Base-by-base conservation (phyloP, 331 rosid genomes). In the Spiraea crenata region DNA sequence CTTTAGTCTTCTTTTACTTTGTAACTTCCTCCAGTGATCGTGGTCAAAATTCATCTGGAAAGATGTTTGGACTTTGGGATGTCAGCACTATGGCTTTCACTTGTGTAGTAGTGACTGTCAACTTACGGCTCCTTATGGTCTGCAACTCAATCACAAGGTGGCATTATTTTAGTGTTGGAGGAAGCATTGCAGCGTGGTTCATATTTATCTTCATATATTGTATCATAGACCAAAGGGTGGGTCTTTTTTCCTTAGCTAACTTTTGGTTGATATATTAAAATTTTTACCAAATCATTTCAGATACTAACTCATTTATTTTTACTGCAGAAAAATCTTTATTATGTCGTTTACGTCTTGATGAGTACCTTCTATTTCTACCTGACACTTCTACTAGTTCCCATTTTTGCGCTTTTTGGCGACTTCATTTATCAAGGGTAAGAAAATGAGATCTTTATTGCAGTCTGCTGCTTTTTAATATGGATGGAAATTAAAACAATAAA, bases 121-220 rank as follows among this genome's bases (percentile, higher is more conserved):
- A 92, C 85, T 78, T 89, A 77, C 92, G 97, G 69, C 88, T 93
- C 60, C 86, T 93, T 78, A 20, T 91, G 95, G 82, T 80, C 50
- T 89, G 99, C 65, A 93, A 93, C 82, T 91, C 93, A 3, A 87
- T 91, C 82, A 89, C 99, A 39, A 86, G 88, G 76, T 91, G 97
- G 97, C 97, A 93, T 83, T 87, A 82, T 51, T 86, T 91, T 63
- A 88, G 92, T 68, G 95, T 91, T 69, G 99, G 99, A 49, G 99
- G 99, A 81, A 93, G 99, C 83, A 79, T 93, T 70, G 71, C 85
- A 75, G 95, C 92, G 1, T 93, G 99, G 99, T 93, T 93, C 78
- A 6, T 86, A 47, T 93, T 93, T 74, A 77, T 83, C 73, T 89
- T 89, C 73, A 15, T 91, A 69, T 93, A 93, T 72, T 83, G 89